Percentiles rank a stretch among this genome's conserved stretches.
Evolutionary conservation across 1,284 basidiomycete species (phyloP).

Genomic region (Xerocomus nothofagi): DNA sequence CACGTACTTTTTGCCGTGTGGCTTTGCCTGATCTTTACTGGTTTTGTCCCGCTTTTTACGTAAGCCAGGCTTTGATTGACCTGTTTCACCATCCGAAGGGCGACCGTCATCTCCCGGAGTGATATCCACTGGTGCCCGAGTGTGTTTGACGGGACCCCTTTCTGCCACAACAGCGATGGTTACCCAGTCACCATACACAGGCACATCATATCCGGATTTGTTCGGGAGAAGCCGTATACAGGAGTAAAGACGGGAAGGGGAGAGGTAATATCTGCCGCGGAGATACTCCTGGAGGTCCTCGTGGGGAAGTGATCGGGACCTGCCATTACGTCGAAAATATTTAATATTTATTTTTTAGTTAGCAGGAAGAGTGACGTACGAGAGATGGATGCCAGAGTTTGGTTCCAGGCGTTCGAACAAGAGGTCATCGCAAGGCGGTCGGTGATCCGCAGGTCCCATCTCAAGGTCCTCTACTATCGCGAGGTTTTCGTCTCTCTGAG

Average conservation of each 20-base stretch:
- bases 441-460: slow-evolving; percentile 74
- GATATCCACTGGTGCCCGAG: slow-evolving; percentile 60
- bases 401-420: slow-evolving; percentile 79
- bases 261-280: slow-evolving; percentile 80
- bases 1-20: slow-evolving; percentile 77
- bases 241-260: slow-evolving; percentile 87
- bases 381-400: slow-evolving; percentile 83
- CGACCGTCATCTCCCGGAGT: slow-evolving; percentile 46
- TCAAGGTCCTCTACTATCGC: slow-evolving; percentile 73
- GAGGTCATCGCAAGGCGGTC: slow-evolving; percentile 65
- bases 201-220: slow-evolving; percentile 86
- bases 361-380: slow-evolving; percentile 48
- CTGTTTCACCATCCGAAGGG: slow-evolving; percentile 34
- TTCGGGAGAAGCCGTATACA: slow-evolving; percentile 74
- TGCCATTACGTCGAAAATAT: slow-evolving; percentile 33
- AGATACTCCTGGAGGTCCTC: slow-evolving; percentile 82
- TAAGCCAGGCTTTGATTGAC: slow-evolving; percentile 18
- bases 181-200: slow-evolving; percentile 89
- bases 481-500: slow-evolving; percentile 63
- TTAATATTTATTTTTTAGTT: background rate
- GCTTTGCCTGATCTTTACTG: slow-evolving; percentile 36
- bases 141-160: slow-evolving; percentile 71
- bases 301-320: slow-evolving; percentile 74
- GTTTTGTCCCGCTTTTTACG: slow-evolving; percentile 30
- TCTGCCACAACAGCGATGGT: slow-evolving; percentile 89